Conservation (phyloP, 2,329 filamentous ascomycete species). For the Penicillium sp. region DNA sequence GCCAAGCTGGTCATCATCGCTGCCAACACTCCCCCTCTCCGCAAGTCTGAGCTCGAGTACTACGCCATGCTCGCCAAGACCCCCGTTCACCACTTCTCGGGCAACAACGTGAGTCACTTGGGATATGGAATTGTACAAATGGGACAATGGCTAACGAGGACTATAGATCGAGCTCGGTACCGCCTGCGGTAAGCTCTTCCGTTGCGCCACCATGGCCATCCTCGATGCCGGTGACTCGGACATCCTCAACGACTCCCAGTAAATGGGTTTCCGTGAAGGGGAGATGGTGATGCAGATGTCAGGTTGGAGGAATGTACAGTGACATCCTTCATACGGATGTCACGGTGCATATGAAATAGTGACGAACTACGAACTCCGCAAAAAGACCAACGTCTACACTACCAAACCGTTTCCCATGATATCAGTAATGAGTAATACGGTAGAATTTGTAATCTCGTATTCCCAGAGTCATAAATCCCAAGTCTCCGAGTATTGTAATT, state of each 20-base stretch:
- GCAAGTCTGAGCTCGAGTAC: slow-evolving; percentile 96
- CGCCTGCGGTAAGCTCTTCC: slow-evolving; percentile 98
- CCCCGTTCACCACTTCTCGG: slow-evolving; percentile 94
- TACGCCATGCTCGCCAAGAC: slow-evolving; percentile 92
- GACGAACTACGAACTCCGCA: slow-evolving; percentile 6
- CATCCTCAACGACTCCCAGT: slow-evolving; percentile 63
- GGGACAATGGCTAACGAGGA: slow-evolving; percentile 54
- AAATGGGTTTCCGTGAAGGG: slow-evolving; percentile 5
- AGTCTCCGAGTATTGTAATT: not conserved
- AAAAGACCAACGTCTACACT: slow-evolving; percentile 7
- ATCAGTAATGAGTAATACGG: not conserved
- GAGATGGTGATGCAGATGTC: slow-evolving; percentile 3
- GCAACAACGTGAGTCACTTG: slow-evolving; percentile 89
- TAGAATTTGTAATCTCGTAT: not conserved
- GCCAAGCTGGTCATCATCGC: slow-evolving; percentile 97
- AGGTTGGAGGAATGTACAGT: slow-evolving; percentile 8
- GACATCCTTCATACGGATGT: slow-evolving; percentile 1
- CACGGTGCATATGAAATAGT: slow-evolving; percentile 7
- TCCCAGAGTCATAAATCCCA: not conserved
- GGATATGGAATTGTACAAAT: not conserved
- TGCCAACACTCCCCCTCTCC: slow-evolving; percentile 94
- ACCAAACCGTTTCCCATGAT: not conserved
- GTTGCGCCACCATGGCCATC: slow-evolving; percentile 95
- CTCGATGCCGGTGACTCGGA: slow-evolving; percentile 97
- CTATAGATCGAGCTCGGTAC: slow-evolving; percentile 94